Evolutionary conservation across 495 filamentous ascomycete species (phyloP).

Genomic region (Hypoxylon lenormandii): DNA sequence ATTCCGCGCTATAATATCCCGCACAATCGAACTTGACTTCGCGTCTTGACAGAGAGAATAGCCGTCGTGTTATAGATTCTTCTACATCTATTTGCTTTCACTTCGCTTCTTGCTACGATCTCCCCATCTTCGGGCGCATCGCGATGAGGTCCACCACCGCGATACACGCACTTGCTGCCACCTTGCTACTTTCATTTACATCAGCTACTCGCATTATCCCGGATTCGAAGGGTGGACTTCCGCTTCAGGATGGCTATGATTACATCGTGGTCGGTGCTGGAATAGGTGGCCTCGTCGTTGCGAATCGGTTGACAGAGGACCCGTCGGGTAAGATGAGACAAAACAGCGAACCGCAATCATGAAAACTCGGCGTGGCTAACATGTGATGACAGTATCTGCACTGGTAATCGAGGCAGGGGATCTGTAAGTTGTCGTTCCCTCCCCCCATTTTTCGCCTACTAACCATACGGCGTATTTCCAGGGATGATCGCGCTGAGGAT

Average conservation of each 20-base stretch:
- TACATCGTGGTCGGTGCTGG: conserved; percentile 68
- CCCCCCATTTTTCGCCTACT: conserved; percentile 9
- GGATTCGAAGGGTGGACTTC: conserved; percentile 11
- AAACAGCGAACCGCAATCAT: not conserved
- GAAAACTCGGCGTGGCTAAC: conserved; percentile 6
- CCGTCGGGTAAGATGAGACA: conserved; percentile 41
- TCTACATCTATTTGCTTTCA: not conserved
- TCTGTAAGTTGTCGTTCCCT: conserved; percentile 45
- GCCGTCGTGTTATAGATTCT: not conserved
- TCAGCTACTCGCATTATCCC: conserved; percentile 26
- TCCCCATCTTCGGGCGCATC: not conserved
- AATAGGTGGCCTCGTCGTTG: conserved; percentile 65
- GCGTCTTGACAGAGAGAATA: not conserved
- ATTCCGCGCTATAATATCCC: not conserved
- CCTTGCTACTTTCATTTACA: conserved; percentile 22
- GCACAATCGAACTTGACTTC: not conserved
- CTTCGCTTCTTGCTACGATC: not conserved
- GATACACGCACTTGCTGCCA: conserved; percentile 11
- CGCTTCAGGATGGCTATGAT: conserved; percentile 56
- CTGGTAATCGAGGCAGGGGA: conserved; percentile 59
- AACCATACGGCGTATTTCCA: conserved; percentile 12
- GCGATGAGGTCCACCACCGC: conserved; percentile 13
- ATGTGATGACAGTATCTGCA: conserved; percentile 49
- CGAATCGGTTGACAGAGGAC: conserved; percentile 65
- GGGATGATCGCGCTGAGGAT: conserved; percentile 50